A percentile compares a stretch with the other conserved stretches of the same genome.
Evolutionary conservation across 2,329 filamentous ascomycete genomes (phyloP).

Genomic region (Venturia effusa): DNA sequence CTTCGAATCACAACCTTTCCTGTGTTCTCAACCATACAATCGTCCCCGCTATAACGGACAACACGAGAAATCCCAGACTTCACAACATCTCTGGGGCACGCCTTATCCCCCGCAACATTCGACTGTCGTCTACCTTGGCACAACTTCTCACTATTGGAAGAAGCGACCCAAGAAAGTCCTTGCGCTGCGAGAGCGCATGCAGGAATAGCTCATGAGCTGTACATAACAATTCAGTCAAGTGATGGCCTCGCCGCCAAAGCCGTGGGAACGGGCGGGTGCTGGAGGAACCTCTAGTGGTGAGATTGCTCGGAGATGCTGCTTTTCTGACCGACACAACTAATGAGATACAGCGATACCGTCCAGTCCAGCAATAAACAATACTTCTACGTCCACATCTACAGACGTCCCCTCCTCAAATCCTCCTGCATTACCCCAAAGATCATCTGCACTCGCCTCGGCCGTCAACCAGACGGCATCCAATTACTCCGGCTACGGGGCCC

Average conservation of each 20-base stretch:
- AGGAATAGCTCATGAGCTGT: slow-evolving; percentile 13
- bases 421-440: slow-evolving; percentile 71
- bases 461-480: slow-evolving; percentile 82
- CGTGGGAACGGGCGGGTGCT: slow-evolving; percentile 78
- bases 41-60: neutral
- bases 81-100: neutral
- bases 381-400: slow-evolving; percentile 25
- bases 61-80: neutral
- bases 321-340: neutral
- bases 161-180: slow-evolving; percentile 1
- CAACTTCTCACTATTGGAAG: neutral
- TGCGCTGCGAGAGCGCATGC: neutral
- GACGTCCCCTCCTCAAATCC: slow-evolving; percentile 29
- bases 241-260: slow-evolving; percentile 78
- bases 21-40: neutral
- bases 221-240: slow-evolving; percentile 18
- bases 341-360: slow-evolving; percentile 27
- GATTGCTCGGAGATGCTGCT: neutral
- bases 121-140: neutral
- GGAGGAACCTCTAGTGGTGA: slow-evolving; percentile 21
- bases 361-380: slow-evolving; percentile 21
- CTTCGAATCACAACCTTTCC: neutral
- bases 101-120: neutral
- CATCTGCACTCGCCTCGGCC: slow-evolving; percentile 63
- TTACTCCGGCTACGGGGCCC: slow-evolving; percentile 55